Evolutionary conservation across 2,329 filamentous ascomycete genomes (phyloP).

Genomic region (Chrysosphaeria jannelii): DNA sequence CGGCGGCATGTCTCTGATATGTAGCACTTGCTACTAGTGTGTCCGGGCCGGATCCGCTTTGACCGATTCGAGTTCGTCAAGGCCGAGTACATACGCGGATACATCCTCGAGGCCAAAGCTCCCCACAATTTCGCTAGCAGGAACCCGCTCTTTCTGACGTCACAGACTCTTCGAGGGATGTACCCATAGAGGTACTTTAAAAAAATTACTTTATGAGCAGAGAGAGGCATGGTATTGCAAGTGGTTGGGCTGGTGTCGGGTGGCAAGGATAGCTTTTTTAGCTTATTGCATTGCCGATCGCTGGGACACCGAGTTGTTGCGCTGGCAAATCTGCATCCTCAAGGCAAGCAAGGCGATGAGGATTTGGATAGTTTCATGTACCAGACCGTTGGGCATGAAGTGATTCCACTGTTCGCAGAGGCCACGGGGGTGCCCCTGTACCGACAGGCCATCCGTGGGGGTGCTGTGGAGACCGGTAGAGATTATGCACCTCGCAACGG

Average conservation of each 20-base stretch:
- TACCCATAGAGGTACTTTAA: too few species aligned
- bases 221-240: slow-evolving; percentile 16
- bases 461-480: slow-evolving; percentile 35
- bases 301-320: slow-evolving; percentile 70
- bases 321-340: slow-evolving; percentile 61
- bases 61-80: too few species aligned
- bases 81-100: too few species aligned
- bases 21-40: too few species aligned
- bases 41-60: too few species aligned
- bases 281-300: slow-evolving; percentile 61
- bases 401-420: slow-evolving; percentile 58
- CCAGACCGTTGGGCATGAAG: slow-evolving; percentile 74
- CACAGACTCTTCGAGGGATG: too few species aligned
- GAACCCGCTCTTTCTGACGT: too few species aligned
- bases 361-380: slow-evolving; percentile 99
- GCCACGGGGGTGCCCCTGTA: slow-evolving; percentile 65
- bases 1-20: too few species aligned
- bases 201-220: too few species aligned
- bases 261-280: slow-evolving; percentile 91
- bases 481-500: slow-evolving; percentile 23
- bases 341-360: slow-evolving; percentile 5
- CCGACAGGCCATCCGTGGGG: slow-evolving; percentile 43
- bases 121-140: too few species aligned
- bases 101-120: too few species aligned
- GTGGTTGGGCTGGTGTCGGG: slow-evolving; percentile 86